Base-by-base conservation (phyloP, 768 basidiomycete species). In the Lepiota brunneoincarnata region DNA sequence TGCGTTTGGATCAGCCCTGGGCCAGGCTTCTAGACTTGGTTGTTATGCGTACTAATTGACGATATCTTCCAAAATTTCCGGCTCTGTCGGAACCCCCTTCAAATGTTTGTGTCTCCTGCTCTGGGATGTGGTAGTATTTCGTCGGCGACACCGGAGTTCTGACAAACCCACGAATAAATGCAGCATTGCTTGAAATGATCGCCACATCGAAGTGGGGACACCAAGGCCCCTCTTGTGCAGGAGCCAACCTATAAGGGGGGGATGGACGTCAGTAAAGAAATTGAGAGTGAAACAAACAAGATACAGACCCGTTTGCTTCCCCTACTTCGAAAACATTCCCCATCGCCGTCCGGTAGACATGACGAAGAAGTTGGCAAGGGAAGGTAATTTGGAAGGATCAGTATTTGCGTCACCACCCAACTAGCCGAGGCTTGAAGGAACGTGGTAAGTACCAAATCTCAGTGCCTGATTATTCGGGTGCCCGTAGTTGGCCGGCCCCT, bases 131-230 rank as follows among this genome's bases (percentile, higher is more conserved):
- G 35, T 69, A 63, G 56, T 76, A 80, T 48, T 71, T 68, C 49
- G 71, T 70, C 56, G 78, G 71, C 31, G 67, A 68, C 11, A 72
- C 62, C n/a, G 63, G 66, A 55, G 66, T 78, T 18, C 80, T 79
- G 51, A 82, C 77, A 18, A 74, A 58, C 47, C 70, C 74, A 61
- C 81, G 78, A 55, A 80, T 79, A 37, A 77, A 67, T 58, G 46
- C 80, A 75, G 61, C 70, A 80, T 58, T 75, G 75, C 43, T 77
- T 77, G 59, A 81, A 78, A 38, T 79, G 76, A 57, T 80, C 77
- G 51, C 78, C 76, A 55, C 80, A 82, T 11, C 75, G 78, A 17
- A 81, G 63, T 40, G 81, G 71, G n/a, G 75, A 78, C 24, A 81
- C 72, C 64, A 31, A 67, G 61, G 21, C 77, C 72, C 40, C 72